A percentile compares a stretch with the other conserved stretches of the same genome.
Evolutionary conservation across 208 protist genomes (phyloP).

Genomic region (Leishmania lainsoni): DNA sequence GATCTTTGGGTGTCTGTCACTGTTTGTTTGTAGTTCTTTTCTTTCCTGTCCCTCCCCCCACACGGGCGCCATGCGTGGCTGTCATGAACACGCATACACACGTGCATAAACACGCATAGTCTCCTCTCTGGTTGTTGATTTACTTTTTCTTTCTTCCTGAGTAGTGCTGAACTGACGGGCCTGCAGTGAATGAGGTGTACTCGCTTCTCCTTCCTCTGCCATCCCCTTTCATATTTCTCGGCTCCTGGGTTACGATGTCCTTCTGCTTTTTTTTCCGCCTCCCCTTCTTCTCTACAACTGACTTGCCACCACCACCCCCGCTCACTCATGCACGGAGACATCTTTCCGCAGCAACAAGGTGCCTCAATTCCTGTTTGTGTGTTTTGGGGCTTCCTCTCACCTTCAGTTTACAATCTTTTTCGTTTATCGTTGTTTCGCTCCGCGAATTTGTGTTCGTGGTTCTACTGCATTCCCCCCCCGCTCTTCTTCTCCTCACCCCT

Average conservation of each 20-base stretch:
- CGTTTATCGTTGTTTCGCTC: neutral
- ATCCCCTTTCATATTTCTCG: neutral
- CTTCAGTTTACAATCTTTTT: conserved; percentile 14
- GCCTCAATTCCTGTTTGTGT: neutral
- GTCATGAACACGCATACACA: neutral
- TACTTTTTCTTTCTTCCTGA: neutral
- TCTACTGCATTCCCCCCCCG: neutral
- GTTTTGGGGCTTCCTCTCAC: neutral
- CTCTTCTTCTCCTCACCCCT: neutral
- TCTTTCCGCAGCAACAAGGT: neutral
- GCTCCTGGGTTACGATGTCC: neutral
- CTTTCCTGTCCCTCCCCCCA: too few relatives aligned
- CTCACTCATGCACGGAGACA: neutral
- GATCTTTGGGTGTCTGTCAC: neutral
- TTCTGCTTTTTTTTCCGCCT: neutral
- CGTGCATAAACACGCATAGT: neutral
- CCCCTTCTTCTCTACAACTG: neutral
- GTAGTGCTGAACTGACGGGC: neutral
- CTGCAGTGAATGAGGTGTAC: neutral
- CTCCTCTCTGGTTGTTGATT: neutral
- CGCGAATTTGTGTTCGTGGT: neutral
- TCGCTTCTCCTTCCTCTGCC: neutral
- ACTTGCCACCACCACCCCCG: neutral
- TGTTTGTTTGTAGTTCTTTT: neutral
- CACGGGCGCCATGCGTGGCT: neutral